Evolutionary conservation across 73 alveolate genomes (phyloP).

Genomic region (Diophrys sp.): DNA sequence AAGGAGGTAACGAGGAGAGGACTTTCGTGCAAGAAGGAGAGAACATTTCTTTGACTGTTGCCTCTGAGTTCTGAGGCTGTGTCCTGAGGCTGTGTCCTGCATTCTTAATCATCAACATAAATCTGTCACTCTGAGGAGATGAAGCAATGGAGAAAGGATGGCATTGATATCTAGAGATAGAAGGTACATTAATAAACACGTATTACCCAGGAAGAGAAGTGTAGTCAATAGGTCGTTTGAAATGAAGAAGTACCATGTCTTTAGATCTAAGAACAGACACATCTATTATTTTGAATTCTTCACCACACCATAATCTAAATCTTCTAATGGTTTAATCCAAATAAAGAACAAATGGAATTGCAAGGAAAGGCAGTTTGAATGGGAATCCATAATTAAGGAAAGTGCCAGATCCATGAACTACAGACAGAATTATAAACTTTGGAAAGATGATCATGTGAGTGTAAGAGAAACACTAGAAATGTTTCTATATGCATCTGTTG

Average conservation of each 20-base stretch:
- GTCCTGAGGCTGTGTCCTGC: conserved; percentile 4
- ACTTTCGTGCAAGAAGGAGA: too few species aligned
- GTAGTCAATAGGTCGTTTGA: conserved; percentile 14
- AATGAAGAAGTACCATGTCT: background rate
- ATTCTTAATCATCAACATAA: conserved; percentile 7
- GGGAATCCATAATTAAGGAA: conserved; percentile 19
- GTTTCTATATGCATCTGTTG: background rate
- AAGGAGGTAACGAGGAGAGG: too few species aligned
- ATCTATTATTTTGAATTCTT: conserved; percentile 7
- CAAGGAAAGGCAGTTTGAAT: conserved; percentile 2
- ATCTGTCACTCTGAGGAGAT: conserved; percentile 5
- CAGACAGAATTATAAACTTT: background rate
- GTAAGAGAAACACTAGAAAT: conserved; percentile 14
- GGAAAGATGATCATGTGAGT: conserved; percentile 17
- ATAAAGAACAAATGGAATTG: background rate
- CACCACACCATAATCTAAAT: background rate
- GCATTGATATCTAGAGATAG: conserved; percentile 12
- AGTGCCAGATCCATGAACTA: conserved; percentile 7
- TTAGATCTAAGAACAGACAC: background rate
- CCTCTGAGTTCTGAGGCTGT: conserved; percentile 1
- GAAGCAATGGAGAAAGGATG: conserved; percentile 31
- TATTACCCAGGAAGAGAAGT: conserved; percentile 12
- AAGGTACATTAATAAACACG: conserved; percentile 12
- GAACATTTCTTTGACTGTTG: too few species aligned
- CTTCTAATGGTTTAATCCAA: conserved; percentile 8